Evolutionary conservation across 2,329 filamentous ascomycete species (phyloP).

Genomic region (Pseudocercospora vitis): DNA sequence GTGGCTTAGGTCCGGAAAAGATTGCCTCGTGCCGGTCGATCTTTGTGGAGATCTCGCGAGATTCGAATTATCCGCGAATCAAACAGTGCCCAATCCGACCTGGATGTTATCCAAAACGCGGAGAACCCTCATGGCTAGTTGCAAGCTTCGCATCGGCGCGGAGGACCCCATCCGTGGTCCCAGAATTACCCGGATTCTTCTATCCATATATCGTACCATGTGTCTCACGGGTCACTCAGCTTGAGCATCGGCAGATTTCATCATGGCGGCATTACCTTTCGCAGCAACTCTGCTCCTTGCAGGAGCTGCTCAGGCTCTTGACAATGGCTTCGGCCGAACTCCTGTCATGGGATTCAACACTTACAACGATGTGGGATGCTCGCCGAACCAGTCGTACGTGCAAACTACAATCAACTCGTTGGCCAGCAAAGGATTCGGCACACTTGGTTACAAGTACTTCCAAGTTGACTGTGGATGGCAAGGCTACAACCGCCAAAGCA

Average conservation of each 20-base stretch:
- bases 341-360: slow-evolving; percentile 34
- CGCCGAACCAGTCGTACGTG: slow-evolving; percentile 27
- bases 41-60: background rate
- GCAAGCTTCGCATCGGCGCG: background rate
- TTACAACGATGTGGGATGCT: slow-evolving; percentile 31
- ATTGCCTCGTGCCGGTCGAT: slow-evolving; percentile 1
- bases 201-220: background rate
- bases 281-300: slow-evolving; percentile 5
- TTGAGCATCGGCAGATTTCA: background rate
- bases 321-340: slow-evolving; percentile 34
- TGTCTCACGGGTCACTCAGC: background rate
- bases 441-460: slow-evolving; percentile 55
- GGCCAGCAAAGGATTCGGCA: slow-evolving; percentile 17
- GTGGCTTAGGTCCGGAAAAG: background rate
- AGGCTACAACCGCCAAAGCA: slow-evolving; percentile 38
- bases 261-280: background rate
- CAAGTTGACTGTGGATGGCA: slow-evolving; percentile 63
- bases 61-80: slow-evolving; percentile 7
- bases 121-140: background rate
- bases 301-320: slow-evolving; percentile 21
- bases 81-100: background rate
- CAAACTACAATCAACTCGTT: slow-evolving; percentile 26
- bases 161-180: slow-evolving; percentile 1
- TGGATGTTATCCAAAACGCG: slow-evolving; percentile 2
- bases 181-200: slow-evolving; percentile 2